Evolutionary conservation across 2,329 filamentous ascomycete genomes (phyloP).

Genomic region (Stromatinia cepivora): DNA sequence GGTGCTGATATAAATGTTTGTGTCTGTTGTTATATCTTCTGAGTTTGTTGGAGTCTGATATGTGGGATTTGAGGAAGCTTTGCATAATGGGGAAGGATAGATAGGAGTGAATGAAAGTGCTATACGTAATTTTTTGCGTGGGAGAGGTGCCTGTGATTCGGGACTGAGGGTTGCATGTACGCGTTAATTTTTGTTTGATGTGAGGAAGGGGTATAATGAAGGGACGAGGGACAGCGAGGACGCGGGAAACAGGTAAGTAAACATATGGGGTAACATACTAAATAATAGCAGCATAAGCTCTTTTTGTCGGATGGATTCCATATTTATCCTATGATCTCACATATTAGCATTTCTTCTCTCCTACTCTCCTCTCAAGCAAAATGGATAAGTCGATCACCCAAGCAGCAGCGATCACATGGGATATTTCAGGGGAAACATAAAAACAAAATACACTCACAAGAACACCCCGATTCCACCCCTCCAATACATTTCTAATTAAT

Average conservation of each 20-base stretch:
- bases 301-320: neutral
- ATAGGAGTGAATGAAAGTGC: conserved; percentile 8
- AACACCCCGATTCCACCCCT: neutral
- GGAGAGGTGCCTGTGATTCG: neutral
- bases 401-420: neutral
- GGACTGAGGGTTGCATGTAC: neutral
- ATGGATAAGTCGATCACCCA: neutral
- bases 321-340: neutral
- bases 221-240: no score
- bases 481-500: neutral
- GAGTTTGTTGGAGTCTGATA: neutral
- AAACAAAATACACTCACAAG: neutral
- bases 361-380: neutral
- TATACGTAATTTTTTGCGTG: neutral
- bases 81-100: neutral
- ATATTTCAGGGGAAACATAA: no score
- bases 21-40: neutral
- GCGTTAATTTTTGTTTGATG: neutral
- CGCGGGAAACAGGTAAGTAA: no score
- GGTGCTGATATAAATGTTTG: neutral
- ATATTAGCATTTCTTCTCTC: neutral
- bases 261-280: neutral
- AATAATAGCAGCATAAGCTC: neutral
- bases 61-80: no score
- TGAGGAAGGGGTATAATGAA: neutral